These are phyloP conservation scores for Metschnikowia drakensbergensis DNA, from an alignment of 805 yeast genomes.

Conservation along the genomic window DNA sequence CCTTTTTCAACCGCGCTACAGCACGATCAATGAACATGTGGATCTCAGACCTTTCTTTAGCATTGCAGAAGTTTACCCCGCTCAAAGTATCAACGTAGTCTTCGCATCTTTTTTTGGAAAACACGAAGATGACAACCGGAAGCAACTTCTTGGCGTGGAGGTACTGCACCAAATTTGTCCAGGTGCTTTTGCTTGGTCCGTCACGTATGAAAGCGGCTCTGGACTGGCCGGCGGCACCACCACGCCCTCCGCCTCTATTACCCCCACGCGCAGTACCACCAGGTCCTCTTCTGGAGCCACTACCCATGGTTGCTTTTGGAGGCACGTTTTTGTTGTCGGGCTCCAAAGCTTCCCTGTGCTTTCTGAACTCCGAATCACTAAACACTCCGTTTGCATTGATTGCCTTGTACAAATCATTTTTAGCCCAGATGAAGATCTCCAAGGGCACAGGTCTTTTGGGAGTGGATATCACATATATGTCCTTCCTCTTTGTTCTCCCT, in stretches of 20 bases:
- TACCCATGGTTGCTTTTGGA: conserved; percentile 36
- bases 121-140: conserved; percentile 92
- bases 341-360: conserved; percentile 53
- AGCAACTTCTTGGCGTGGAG: conserved; percentile 65
- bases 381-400: conserved; percentile 74
- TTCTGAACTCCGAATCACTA: conserved; percentile 56
- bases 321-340: conserved; percentile 32
- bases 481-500: conserved; percentile 93
- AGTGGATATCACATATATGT: conserved; percentile 93
- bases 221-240: conserved; percentile 3
- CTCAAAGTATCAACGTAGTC: conserved; percentile 80
- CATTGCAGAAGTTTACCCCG: conserved; percentile 73
- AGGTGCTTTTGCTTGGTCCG: conserved; percentile 75
- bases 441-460: conserved; percentile 96
- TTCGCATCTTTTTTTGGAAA: conserved; percentile 90
- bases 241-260: conserved; percentile 24
- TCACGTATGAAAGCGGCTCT: conserved; percentile 38
- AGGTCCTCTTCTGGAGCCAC: conserved; percentile 39
- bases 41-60: conserved; percentile 84
- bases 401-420: conserved; percentile 64
- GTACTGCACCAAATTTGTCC: conserved; percentile 70
- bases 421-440: conserved; percentile 83
- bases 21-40: conserved; percentile 93
- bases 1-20: conserved; percentile 78
- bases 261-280: conserved; percentile 47